Evolutionary conservation across 2,329 filamentous ascomycete species (phyloP).

Genomic region (Thielaviopsis populi): DNA sequence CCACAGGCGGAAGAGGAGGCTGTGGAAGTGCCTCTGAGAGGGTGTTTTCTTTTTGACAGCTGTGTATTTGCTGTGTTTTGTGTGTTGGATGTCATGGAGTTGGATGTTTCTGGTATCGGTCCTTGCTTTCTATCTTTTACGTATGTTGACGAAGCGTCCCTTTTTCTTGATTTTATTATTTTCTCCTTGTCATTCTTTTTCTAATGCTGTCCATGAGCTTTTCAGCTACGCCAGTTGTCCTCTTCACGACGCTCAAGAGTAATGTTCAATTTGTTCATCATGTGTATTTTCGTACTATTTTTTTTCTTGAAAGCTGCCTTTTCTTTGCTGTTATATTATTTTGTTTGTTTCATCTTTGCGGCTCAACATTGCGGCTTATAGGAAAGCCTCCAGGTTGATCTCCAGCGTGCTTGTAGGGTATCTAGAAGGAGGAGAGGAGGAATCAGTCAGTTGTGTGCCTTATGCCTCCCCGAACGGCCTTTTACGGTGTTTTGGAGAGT

Average conservation of each 20-base stretch:
- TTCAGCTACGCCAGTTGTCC: background rate
- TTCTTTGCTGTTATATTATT: constrained; percentile 1
- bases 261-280: background rate
- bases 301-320: constrained; percentile 16
- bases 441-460: background rate
- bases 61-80: background rate
- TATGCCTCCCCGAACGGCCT: background rate
- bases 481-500: background rate
- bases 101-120: background rate
- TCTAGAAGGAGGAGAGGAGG: constrained; percentile 28
- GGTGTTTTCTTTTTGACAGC: background rate
- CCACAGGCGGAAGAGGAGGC: background rate
- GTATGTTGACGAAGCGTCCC: background rate
- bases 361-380: constrained; percentile 36
- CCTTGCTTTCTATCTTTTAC: constrained; percentile 1
- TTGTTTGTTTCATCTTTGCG: background rate
- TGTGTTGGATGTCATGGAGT: background rate
- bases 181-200: background rate
- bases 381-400: constrained; percentile 85
- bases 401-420: constrained; percentile 90
- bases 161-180: background rate
- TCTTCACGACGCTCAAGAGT: background rate
- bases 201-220: background rate
- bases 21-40: background rate
- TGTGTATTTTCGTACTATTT: constrained; percentile 10